Evolutionary conservation across 2,329 filamentous ascomycete species (phyloP).

Genomic region (Blumeriella jaapii): DNA sequence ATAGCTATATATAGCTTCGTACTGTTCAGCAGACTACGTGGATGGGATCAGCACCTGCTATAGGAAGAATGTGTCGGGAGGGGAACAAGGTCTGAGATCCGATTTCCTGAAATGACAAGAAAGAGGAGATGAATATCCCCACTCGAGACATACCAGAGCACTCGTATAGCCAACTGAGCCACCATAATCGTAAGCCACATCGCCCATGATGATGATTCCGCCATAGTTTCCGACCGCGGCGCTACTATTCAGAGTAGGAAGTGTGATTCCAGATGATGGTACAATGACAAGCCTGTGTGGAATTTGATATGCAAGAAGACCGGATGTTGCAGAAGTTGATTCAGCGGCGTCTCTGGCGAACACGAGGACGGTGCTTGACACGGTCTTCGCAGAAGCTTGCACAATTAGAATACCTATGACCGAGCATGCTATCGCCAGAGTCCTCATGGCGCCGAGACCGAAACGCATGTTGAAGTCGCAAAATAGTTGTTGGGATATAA

Average conservation of each 20-base stretch:
- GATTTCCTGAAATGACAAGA: too few relatives aligned
- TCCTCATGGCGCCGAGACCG: not conserved
- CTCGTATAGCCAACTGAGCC: too few relatives aligned
- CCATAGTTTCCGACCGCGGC: conserved; percentile 42
- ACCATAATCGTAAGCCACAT: conserved; percentile 2
- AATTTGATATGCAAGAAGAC: conserved; percentile 49
- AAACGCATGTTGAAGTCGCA: too few relatives aligned
- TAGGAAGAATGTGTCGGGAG: too few relatives aligned
- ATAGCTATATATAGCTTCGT: conserved; percentile 43
- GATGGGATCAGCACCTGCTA: too few relatives aligned
- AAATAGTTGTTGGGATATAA: too few relatives aligned
- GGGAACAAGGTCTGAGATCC: too few relatives aligned
- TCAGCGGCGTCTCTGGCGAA: conserved; percentile 40
- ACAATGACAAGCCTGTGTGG: conserved; percentile 43
- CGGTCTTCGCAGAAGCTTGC: conserved; percentile 7
- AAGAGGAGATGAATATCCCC: too few relatives aligned
- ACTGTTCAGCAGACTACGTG: conserved; percentile 40
- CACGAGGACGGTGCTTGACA: conserved; percentile 39
- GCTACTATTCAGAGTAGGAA: conserved; percentile 39
- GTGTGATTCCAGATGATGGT: conserved; percentile 36
- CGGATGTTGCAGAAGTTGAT: conserved; percentile 38
- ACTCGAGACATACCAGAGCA: too few relatives aligned
- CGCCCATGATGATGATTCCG: conserved; percentile 1
- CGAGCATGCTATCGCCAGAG: not conserved
- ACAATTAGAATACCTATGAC: not conserved